These are phyloP conservation scores for Globisporangium nodosum DNA, from an alignment of 352 stramenopile genomes.

Conservation along the genomic window DNA sequence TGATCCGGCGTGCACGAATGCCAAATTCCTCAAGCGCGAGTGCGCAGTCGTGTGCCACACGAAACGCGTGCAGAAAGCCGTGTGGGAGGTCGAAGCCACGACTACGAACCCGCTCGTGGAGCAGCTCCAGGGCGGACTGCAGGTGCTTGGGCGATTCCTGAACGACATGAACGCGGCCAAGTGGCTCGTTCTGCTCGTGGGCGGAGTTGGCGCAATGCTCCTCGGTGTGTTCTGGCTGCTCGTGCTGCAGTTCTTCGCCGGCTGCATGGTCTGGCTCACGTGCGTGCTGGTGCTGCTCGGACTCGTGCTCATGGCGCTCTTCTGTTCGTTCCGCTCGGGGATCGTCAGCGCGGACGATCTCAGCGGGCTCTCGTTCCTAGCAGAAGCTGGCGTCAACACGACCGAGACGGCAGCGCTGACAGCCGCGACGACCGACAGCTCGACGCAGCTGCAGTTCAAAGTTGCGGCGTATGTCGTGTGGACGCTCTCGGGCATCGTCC, in stretches of 20 bases:
- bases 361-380: slow-evolving; percentile 37
- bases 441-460: slow-evolving; percentile 55
- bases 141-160: slow-evolving; percentile 61
- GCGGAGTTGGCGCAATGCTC: slow-evolving; percentile 40
- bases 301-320: slow-evolving; percentile 68
- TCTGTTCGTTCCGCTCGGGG: slow-evolving; percentile 64
- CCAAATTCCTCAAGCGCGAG: slow-evolving; percentile 24
- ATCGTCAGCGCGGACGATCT: slow-evolving; percentile 42
- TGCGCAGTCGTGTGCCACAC: slow-evolving; percentile 49
- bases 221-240: slow-evolving; percentile 69
- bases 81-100: slow-evolving; percentile 50
- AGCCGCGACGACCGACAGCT: slow-evolving; percentile 19
- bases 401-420: slow-evolving; percentile 19
- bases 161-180: slow-evolving; percentile 69
- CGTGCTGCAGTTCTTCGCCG: slow-evolving; percentile 72
- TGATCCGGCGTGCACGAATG: slow-evolving; percentile 43
- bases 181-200: slow-evolving; percentile 48
- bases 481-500: slow-evolving; percentile 35
- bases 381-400: slow-evolving; percentile 14
- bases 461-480: slow-evolving; percentile 55
- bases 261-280: slow-evolving; percentile 75
- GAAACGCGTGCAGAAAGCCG: slow-evolving; percentile 62
- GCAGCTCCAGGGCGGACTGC: slow-evolving; percentile 56
- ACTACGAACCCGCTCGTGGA: slow-evolving; percentile 58
- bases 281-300: slow-evolving; percentile 55